Evolutionary conservation across 108 stramenopile species (phyloP).

Genomic region (Parietichytrium sp.): DNA sequence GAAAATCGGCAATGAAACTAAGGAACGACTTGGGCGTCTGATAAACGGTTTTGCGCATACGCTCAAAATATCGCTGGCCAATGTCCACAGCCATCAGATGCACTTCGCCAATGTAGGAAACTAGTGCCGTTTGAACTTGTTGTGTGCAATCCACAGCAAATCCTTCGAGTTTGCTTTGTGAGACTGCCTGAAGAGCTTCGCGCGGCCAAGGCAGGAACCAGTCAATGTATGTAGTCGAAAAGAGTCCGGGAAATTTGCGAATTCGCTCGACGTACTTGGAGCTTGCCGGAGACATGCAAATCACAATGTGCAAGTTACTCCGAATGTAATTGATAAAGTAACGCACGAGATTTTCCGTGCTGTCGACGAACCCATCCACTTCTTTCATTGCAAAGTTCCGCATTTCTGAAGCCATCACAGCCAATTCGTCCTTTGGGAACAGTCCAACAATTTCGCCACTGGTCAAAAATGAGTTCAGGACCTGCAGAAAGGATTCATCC

Average conservation of each 20-base stretch:
- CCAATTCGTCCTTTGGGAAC: conserved; percentile 65
- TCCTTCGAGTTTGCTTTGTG: conserved; percentile 36
- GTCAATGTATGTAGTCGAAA: conserved; percentile 62
- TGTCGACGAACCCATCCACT: conserved; percentile 59
- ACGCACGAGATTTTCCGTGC: conserved; percentile 60
- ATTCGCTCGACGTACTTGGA: conserved; percentile 64
- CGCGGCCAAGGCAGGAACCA: conserved; percentile 70
- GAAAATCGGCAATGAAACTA: conserved; percentile 55
- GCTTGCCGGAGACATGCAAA: conserved; percentile 68
- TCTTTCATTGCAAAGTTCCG: conserved; percentile 55
- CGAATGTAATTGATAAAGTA: conserved; percentile 64
- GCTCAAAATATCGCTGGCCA: conserved; percentile 59
- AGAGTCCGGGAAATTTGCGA: conserved; percentile 64
- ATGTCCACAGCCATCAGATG: conserved; percentile 60
- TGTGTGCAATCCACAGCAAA: conserved; percentile 48
- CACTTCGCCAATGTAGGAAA: conserved; percentile 62
- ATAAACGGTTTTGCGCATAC: conserved; percentile 63
- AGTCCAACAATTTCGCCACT: conserved; percentile 56
- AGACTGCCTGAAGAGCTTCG: conserved; percentile 64
- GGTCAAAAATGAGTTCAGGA: conserved; percentile 54
- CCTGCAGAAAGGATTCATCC: conserved; percentile 57
- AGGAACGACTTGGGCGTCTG: conserved; percentile 68
- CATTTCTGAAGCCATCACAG: conserved; percentile 63
- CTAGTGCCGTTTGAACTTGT: conserved; percentile 46
- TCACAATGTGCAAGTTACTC: conserved; percentile 62